phyloP scores from a whole-genome alignment of 352 stramenopile species.

The Pythium biforme region DNA sequence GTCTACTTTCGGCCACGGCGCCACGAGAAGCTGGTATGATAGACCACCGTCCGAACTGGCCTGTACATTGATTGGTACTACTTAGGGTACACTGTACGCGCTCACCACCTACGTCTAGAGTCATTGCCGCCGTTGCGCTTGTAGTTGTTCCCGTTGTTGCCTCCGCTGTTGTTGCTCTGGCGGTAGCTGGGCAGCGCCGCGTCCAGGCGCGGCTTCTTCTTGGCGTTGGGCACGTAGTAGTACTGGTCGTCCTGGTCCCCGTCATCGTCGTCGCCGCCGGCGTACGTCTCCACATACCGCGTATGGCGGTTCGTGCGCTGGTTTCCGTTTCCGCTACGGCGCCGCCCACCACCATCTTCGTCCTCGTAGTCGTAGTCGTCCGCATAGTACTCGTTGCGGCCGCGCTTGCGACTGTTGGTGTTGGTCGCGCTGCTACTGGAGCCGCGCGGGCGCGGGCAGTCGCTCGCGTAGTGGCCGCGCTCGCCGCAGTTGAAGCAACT shows the following conservation, averaged over 20 bases:
- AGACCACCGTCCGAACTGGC: too few species aligned
- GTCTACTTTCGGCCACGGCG: too few species aligned
- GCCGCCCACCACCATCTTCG: neutral
- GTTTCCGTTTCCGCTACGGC: neutral
- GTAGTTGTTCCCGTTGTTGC: neutral
- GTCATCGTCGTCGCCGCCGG: constrained; percentile 26
- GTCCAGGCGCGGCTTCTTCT: constrained; percentile 12
- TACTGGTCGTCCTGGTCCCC: constrained; percentile 18
- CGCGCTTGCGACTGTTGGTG: constrained; percentile 42
- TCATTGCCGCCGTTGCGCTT: neutral
- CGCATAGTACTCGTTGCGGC: constrained; percentile 31
- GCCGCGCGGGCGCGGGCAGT: constrained; percentile 17
- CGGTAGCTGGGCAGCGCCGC: constrained; percentile 20
- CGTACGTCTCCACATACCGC: constrained; percentile 19
- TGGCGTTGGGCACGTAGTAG: constrained; percentile 34
- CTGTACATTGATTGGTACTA: too few species aligned
- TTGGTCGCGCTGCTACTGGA: constrained; percentile 16
- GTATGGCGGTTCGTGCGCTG: constrained; percentile 2
- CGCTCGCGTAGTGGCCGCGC: constrained; percentile 29
- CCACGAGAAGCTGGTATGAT: too few species aligned
- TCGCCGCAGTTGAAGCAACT: constrained; percentile 30
- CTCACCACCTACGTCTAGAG: neutral
- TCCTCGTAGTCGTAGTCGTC: constrained; percentile 39
- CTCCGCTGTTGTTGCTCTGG: constrained; percentile 6
- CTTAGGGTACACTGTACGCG: too few species aligned